Evolutionary conservation across 345 rosid species (phyloP).

Genomic region (Mallotus nudiflorus): DNA sequence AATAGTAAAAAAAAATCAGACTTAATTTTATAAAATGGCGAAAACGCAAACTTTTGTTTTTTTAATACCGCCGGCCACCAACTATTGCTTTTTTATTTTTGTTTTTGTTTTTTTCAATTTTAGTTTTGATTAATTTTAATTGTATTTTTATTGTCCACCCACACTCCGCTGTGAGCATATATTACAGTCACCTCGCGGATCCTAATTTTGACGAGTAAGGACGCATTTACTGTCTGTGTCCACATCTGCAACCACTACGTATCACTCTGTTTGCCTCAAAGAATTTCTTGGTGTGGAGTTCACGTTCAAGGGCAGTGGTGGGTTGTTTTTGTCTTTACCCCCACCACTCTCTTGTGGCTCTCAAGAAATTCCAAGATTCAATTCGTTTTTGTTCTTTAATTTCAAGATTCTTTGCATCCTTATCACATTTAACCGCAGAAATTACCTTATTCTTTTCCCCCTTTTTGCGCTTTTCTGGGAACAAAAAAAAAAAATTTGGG

Average conservation of each 20-base stretch:
- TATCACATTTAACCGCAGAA: background rate
- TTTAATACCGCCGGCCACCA: too few species aligned
- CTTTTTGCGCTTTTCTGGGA: background rate
- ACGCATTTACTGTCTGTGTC: background rate
- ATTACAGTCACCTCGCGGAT: too few species aligned
- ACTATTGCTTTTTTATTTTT: background rate
- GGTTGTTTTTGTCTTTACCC: constrained; percentile 8
- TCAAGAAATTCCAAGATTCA: background rate
- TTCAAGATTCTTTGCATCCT: constrained; percentile 7
- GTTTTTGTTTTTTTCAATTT: too few species aligned
- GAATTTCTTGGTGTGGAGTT: constrained; percentile 7
- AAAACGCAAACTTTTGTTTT: too few species aligned
- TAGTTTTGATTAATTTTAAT: too few species aligned
- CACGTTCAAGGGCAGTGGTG: background rate
- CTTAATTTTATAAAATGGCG: too few species aligned
- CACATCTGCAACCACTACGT: constrained; percentile 1
- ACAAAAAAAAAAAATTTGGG: background rate
- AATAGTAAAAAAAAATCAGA: too few species aligned
- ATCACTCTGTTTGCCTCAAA: too few species aligned
- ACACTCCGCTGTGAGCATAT: too few species aligned
- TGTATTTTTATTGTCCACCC: too few species aligned
- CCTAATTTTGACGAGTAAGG: too few species aligned
- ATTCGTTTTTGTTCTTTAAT: background rate
- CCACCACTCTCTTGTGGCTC: constrained; percentile 12
- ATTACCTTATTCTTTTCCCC: too few species aligned